Conservation (phyloP, 179 eudicot species). For the Kewa caespitosa region DNA sequence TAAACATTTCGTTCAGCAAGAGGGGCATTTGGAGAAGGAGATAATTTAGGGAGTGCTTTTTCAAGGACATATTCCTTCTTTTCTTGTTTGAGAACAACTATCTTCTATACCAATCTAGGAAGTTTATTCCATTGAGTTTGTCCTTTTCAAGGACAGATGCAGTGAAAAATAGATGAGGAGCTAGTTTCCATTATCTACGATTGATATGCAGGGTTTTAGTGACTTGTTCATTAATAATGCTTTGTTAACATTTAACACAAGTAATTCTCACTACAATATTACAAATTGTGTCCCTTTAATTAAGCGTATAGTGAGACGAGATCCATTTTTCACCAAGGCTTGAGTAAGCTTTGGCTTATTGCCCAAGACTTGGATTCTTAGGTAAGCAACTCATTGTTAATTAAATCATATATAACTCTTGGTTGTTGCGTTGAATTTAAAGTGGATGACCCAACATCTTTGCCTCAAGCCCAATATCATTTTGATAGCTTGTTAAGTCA, state of each 20-base stretch:
- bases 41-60: not conserved
- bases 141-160: too few relatives aligned
- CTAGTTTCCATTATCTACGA: not conserved
- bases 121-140: too few relatives aligned
- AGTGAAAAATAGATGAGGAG: not conserved
- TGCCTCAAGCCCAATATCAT: not conserved
- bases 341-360: not conserved
- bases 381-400: not conserved
- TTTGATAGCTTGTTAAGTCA: not conserved
- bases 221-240: not conserved
- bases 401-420: conserved; percentile 4
- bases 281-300: not conserved
- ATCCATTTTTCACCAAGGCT: not conserved
- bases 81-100: not conserved
- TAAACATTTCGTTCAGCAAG: not conserved
- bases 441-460: not conserved
- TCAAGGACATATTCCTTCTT: not conserved
- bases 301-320: not conserved
- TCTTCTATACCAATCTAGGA: conserved; percentile 6
- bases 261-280: not conserved
- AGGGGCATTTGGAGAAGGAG: not conserved
- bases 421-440: not conserved
- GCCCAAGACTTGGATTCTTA: not conserved
- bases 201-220: not conserved
- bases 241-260: not conserved